Percentiles rank a stretch among this genome's conserved stretches.
Conservation (phyloP, 1,139 yeast species). For the Suhomyces guaymorum region DNA sequence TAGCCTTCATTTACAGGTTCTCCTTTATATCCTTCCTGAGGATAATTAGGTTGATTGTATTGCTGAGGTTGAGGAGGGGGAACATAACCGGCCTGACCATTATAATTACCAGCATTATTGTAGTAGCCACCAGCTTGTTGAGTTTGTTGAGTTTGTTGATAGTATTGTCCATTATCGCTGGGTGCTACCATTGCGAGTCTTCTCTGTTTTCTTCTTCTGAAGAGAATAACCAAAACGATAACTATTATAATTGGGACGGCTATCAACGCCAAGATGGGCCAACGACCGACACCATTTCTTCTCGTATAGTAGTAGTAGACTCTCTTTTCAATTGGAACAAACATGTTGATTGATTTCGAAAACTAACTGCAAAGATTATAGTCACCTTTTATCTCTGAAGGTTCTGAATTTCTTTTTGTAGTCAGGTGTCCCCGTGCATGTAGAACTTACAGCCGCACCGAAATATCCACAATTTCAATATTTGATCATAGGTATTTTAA, state of each 20-base stretch:
- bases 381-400: too few relatives aligned
- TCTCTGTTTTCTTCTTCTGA: constrained; percentile 17
- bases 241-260: constrained; percentile 16
- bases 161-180: constrained; percentile 16
- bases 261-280: constrained; percentile 19
- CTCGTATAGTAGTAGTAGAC: constrained; percentile 9
- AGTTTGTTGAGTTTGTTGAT: constrained; percentile 20
- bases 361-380: background rate
- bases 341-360: constrained; percentile 4
- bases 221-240: constrained; percentile 11
- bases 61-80: constrained; percentile 13
- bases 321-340: constrained; percentile 12
- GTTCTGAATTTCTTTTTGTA: too few relatives aligned
- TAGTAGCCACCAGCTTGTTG: constrained; percentile 19
- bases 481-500: too few relatives aligned
- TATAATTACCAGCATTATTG: too few relatives aligned
- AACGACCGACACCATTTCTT: too few relatives aligned
- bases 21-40: constrained; percentile 5
- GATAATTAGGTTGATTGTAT: background rate
- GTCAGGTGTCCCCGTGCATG: too few relatives aligned
- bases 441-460: too few relatives aligned
- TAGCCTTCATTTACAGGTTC: constrained; percentile 12
- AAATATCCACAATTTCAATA: too few relatives aligned
- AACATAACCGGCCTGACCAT: constrained; percentile 9
- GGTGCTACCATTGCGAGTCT: constrained; percentile 6